These are phyloP conservation scores for Melampsora allii-populina DNA, from an alignment of 1,284 basidiomycete genomes.

Conservation along the genomic window DNA sequence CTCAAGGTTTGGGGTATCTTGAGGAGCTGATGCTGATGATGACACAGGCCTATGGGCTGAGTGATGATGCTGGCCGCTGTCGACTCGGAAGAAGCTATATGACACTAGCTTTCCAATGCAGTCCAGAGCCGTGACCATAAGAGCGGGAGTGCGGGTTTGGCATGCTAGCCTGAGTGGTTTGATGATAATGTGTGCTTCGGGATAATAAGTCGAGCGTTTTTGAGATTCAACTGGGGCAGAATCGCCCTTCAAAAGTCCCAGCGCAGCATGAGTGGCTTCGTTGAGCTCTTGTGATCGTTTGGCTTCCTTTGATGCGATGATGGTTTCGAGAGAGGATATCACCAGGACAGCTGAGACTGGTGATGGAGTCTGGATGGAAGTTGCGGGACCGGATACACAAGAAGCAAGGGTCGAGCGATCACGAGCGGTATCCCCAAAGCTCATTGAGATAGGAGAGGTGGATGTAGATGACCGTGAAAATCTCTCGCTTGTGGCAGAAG, in stretches of 20 bases:
- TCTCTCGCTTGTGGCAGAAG: background rate
- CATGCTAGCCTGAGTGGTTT: slow-evolving; percentile 88
- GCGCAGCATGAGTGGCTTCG: slow-evolving; percentile 73
- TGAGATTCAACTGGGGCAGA: slow-evolving; percentile 59
- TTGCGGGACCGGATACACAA: background rate
- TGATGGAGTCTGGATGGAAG: slow-evolving; percentile 48
- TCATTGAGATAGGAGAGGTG: background rate
- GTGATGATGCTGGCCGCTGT: slow-evolving; percentile 63
- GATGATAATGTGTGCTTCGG: slow-evolving; percentile 58
- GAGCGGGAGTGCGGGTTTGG: slow-evolving; percentile 83
- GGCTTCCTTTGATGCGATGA: slow-evolving; percentile 83
- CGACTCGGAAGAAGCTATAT: slow-evolving; percentile 85
- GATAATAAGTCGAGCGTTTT: slow-evolving; percentile 39
- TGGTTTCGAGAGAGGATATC: slow-evolving; percentile 78
- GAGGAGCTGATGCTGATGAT: slow-evolving; percentile 54
- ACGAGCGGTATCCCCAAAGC: background rate
- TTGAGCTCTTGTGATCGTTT: slow-evolving; percentile 74
- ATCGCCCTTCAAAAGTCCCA: slow-evolving; percentile 74
- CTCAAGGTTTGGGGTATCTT: slow-evolving; percentile 58
- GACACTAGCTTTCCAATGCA: slow-evolving; percentile 94
- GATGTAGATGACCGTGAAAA: background rate
- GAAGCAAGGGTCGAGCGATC: slow-evolving; percentile 27
- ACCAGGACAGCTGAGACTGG: slow-evolving; percentile 58
- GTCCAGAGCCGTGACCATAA: slow-evolving; percentile 91
- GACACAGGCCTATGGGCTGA: slow-evolving; percentile 55